Conservation (phyloP, 495 filamentous ascomycete genomes). For the Penicillium lividum region DNA sequence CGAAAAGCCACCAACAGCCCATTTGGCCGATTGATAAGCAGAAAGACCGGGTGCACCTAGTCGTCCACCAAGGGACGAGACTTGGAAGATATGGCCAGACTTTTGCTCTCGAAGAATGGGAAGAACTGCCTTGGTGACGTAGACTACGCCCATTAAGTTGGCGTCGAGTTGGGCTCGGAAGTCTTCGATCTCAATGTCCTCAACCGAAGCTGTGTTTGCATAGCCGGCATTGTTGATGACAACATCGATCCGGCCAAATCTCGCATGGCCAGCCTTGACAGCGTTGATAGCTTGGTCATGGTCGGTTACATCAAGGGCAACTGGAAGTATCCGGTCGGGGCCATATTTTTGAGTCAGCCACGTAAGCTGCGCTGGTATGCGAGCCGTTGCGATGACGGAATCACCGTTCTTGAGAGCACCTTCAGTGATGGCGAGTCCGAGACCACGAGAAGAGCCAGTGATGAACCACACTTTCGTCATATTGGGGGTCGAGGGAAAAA, state of each 20-base stretch:
- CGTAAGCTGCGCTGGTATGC: slow-evolving; percentile 36
- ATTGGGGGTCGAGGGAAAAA: background rate
- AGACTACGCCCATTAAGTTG: slow-evolving; percentile 52
- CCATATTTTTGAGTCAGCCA: slow-evolving; percentile 17
- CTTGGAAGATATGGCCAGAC: slow-evolving; percentile 23
- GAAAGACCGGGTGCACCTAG: background rate
- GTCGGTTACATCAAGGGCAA: slow-evolving; percentile 45
- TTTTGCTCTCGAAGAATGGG: slow-evolving; percentile 47
- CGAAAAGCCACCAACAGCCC: slow-evolving; percentile 44
- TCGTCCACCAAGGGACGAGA: slow-evolving; percentile 1
- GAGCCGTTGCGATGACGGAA: slow-evolving; percentile 53
- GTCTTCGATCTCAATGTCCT: slow-evolving; percentile 25
- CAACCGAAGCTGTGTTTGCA: slow-evolving; percentile 22
- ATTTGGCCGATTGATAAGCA: slow-evolving; percentile 53
- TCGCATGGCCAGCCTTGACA: slow-evolving; percentile 12
- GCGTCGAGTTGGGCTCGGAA: slow-evolving; percentile 28
- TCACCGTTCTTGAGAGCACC: slow-evolving; percentile 45
- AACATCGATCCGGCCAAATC: slow-evolving; percentile 23
- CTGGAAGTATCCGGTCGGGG: slow-evolving; percentile 17
- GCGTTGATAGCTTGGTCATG: slow-evolving; percentile 22
- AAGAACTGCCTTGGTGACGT: slow-evolving; percentile 45
- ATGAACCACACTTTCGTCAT: slow-evolving; percentile 42
- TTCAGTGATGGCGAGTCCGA: slow-evolving; percentile 45
- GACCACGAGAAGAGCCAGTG: slow-evolving; percentile 51
- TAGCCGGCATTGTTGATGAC: slow-evolving; percentile 39